Base-by-base conservation (phyloP, 2,329 filamentous ascomycete genomes). In the Didymella exigua region DNA sequence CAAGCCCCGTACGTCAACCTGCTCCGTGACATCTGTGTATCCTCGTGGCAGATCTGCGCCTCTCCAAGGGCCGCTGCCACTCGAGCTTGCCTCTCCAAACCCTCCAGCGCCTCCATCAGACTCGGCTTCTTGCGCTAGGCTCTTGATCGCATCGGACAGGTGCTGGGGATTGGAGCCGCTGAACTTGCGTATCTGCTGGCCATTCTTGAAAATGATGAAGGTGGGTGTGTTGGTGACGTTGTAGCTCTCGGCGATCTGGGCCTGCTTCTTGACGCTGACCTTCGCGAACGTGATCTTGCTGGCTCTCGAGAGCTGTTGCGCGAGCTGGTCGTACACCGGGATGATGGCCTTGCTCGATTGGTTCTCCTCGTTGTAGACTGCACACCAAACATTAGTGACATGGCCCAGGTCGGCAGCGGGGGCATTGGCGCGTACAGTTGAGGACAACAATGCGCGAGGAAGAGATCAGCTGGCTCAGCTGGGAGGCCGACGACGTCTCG, bases 361-460 rank as follows among this genome's bases (percentile, higher is more conserved):
- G 71, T 90, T 96, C 88, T 89, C 95, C 70, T 91, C 88, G 68
- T 92, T 91, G 69, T 90, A 93, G 82, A 97, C 91, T 96, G 67
- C 31, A 48, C 23, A 54, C 43, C 58, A 57, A 57, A 66, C 30
- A 62, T 68, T 45, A 71, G 61, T 49, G 59, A 54, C 37, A 40
- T 47, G 46, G 67, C 57, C 63, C 65, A 38, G 56, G 48, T 42
- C 37, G 21, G 26, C 49, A n/a, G 37, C 42, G 60, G 54, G 36
- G 40, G 46, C 37, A 47, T 56, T 42, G 36, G 51, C 57, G 82
- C 90, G 84, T 81, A 96, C 92, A 97, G 78, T 96, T 90, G 69
- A 89, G 87, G 49, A 98, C 88, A 36, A 98, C 90, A 56, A 96
- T 85, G 62, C 84, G 86, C 29, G 90, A 92, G 50, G 83, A 86